These are phyloP conservation scores for Tricholoma matsutake DNA, from an alignment of 768 basidiomycete species.

Conservation along the genomic window DNA sequence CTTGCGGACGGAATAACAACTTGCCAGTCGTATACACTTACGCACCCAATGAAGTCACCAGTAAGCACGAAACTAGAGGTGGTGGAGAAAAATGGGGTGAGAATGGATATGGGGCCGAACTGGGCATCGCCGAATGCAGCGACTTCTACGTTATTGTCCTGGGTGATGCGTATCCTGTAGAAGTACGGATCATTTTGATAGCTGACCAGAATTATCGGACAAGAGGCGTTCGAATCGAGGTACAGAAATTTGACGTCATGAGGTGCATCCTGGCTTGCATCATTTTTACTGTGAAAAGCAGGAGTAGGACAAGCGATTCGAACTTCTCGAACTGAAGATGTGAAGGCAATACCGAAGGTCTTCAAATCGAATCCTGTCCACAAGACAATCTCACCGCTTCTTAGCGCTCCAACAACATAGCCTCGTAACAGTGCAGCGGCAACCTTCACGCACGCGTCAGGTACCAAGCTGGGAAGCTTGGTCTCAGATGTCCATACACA, in stretches of 20 bases:
- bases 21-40: slow-evolving; percentile 60
- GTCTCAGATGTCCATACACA: slow-evolving; percentile 63
- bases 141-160: slow-evolving; percentile 26
- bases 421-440: slow-evolving; percentile 40
- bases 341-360: slow-evolving; percentile 12
- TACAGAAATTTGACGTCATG: slow-evolving; percentile 15
- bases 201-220: slow-evolving; percentile 44
- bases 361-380: slow-evolving; percentile 45
- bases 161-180: slow-evolving; percentile 43
- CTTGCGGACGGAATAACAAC: slow-evolving; percentile 3
- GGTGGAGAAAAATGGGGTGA: slow-evolving; percentile 49
- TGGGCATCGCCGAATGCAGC: slow-evolving; percentile 50
- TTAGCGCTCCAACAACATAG: slow-evolving; percentile 46
- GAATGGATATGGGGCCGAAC: slow-evolving; percentile 46
- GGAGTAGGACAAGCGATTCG: slow-evolving; percentile 35
- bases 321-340: slow-evolving; percentile 24
- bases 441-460: slow-evolving; percentile 52
- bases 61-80: slow-evolving; percentile 50
- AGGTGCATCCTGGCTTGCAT: slow-evolving; percentile 12
- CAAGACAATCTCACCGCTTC: slow-evolving; percentile 55
- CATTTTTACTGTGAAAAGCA: background rate
- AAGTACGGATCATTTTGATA: slow-evolving; percentile 50
- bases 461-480: slow-evolving; percentile 29
- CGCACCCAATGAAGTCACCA: slow-evolving; percentile 64
- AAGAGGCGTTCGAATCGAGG: slow-evolving; percentile 25